Base-by-base conservation (phyloP, 2,329 filamentous ascomycete genomes). In the Colletotrichum tofieldiae region DNA sequence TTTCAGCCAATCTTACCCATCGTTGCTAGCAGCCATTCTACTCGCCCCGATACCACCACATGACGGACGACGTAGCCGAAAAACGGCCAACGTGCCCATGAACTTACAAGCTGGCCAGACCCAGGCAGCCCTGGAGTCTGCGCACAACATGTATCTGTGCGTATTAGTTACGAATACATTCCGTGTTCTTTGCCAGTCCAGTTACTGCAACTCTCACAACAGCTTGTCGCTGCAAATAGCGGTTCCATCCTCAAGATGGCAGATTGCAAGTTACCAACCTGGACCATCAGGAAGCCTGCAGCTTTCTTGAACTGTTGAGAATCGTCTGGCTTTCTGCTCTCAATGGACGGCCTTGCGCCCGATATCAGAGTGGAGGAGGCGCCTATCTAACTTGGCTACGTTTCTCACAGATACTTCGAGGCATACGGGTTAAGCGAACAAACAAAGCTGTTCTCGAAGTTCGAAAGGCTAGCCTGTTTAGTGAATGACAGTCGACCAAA, bases 1-100 rank as follows among this genome's bases (percentile, higher is more conserved):
- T 47, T 62, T 49, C 41, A 54, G 8, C 72, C 61, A 3, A 41
- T 23, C 12, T 49, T 18, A 43, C 51, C 71, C 45, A 67, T 58
- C n/a, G 51, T 61, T 14, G 51, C 65, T 5, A 16, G 26, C 26
- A 3, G 14, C 23, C 14, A 26, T 8, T 23, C 6, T 18, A 26
- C 5, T 18, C 11, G 2, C 18, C 18, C 12, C 14, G 2, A 51
- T 23, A 9, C 18, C 32, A 39, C 8, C 20, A 39, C 20, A 16
- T 20, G 35, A 32, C 4, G 18, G 20, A 26, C 37, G 37, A 5
- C 20, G n/a, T 35, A 41, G 23, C 20, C 20, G 2, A 23, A n/a
- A 20, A 8, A 14, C 23, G 23, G 23, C 11, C 11, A 49, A n/a
- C 47, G 16, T 16, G 23, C 16, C 23, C 23, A 26, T 26, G 23